Percentiles rank a stretch among this genome's conserved stretches.
These are phyloP conservation scores for Fusarium vanettenii DNA, from an alignment of 2,329 filamentous ascomycete genomes.

Conservation along the genomic window DNA sequence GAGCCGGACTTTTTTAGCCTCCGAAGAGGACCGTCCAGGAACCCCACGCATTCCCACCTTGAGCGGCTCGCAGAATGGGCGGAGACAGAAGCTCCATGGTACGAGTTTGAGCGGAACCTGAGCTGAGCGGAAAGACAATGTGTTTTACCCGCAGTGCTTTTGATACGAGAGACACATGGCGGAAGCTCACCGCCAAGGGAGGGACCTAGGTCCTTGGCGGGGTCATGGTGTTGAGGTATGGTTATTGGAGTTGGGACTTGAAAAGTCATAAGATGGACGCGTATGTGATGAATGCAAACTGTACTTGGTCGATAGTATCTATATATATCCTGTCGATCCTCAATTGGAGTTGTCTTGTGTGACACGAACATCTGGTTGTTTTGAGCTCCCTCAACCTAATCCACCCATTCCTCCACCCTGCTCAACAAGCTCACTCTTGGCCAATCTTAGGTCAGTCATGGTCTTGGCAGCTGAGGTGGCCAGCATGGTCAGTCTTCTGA, in stretches of 20 bases:
- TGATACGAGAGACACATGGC: constrained; percentile 4
- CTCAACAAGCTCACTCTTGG: neutral
- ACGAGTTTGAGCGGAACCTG: constrained; percentile 22
- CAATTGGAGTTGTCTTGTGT: neutral
- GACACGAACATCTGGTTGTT: neutral
- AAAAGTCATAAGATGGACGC: neutral
- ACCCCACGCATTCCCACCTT: constrained; percentile 28
- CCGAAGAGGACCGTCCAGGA: constrained; percentile 29
- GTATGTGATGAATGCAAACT: neutral
- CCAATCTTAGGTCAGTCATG: neutral
- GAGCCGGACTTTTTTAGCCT: constrained; percentile 30
- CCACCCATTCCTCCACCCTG: neutral
- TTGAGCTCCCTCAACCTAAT: neutral
- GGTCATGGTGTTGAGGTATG: neutral
- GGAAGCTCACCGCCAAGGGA: constrained; percentile 10
- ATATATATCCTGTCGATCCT: neutral
- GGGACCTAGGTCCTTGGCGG: neutral
- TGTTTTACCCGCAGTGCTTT: neutral
- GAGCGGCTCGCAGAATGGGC: constrained; percentile 17
- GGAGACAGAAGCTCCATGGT: constrained; percentile 27
- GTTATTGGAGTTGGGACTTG: neutral
- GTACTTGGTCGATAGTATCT: neutral
- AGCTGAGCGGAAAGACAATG: constrained; percentile 7
- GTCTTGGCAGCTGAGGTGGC: constrained; percentile 3
- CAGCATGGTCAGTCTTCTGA: neutral